A percentile compares a stretch with the other conserved stretches of the same genome.
Evolutionary conservation across 768 basidiomycete species (phyloP).

Genomic region (Boletus vermiculosoides): DNA sequence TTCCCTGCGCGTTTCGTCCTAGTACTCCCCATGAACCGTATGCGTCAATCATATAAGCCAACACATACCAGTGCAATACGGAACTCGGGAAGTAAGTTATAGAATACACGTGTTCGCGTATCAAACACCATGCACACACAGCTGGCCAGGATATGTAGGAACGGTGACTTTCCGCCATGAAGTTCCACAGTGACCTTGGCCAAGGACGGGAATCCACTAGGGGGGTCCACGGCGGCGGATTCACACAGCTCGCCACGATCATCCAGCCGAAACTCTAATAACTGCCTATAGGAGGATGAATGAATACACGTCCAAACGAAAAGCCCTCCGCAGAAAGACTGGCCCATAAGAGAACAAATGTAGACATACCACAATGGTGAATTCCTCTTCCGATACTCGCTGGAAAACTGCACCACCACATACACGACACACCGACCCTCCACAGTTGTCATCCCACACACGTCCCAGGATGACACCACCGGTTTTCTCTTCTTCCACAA

Average conservation of each 20-base stretch:
- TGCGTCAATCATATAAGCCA: conserved; percentile 9
- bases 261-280: conserved; percentile 1
- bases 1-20: neutral
- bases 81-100: neutral
- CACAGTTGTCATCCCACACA: neutral
- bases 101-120: neutral
- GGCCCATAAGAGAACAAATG: too few species aligned
- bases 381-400: neutral
- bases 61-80: neutral
- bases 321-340: neutral
- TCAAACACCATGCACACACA: neutral
- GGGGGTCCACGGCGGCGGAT: neutral
- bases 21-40: neutral
- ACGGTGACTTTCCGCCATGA: neutral
- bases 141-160: neutral
- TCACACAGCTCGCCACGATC: neutral
- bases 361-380: neutral
- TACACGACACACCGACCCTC: neutral
- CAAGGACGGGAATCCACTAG: neutral
- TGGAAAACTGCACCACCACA: neutral
- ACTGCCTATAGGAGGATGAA: neutral
- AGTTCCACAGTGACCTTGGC: rapidly evolving
- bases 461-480: neutral
- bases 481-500: neutral
- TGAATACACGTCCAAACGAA: neutral